A percentile compares a stretch with the other conserved stretches of the same genome.
Evolutionary conservation across 2,329 filamentous ascomycete species (phyloP).

Genomic region (Aureobasidium leucospermi): DNA sequence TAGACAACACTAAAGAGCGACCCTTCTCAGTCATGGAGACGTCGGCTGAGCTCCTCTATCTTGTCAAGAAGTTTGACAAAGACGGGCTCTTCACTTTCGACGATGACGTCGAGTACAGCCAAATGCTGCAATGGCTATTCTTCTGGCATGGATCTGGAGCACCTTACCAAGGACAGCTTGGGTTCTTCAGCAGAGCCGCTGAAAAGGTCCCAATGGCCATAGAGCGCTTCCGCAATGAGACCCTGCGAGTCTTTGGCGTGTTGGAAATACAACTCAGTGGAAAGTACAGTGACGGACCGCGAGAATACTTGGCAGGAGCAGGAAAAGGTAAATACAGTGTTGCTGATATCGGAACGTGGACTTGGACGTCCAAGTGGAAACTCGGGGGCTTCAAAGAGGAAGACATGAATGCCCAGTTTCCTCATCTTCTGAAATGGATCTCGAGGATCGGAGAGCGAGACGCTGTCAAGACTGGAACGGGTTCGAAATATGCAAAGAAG

Average conservation of each 20-base stretch:
- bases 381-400: conserved; percentile 38
- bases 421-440: conserved; percentile 47
- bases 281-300: conserved; percentile 41
- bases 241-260: conserved; percentile 46
- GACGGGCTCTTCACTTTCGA: conserved; percentile 46
- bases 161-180: conserved; percentile 38
- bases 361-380: conserved; percentile 43
- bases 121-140: conserved; percentile 47
- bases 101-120: conserved; percentile 43
- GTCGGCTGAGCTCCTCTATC: conserved; percentile 46
- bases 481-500: conserved; percentile 27
- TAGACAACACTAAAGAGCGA: conserved; percentile 41
- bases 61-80: conserved; percentile 43
- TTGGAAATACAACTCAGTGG: conserved; percentile 48
- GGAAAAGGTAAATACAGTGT: conserved; percentile 49
- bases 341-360: conserved; percentile 48
- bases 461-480: conserved; percentile 42
- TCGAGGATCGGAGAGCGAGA: conserved; percentile 43
- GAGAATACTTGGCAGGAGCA: conserved; percentile 47
- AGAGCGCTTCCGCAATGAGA: conserved; percentile 46
- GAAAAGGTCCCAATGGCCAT: conserved; percentile 44
- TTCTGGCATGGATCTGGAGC: conserved; percentile 45
- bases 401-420: conserved; percentile 42
- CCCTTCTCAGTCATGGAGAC: conserved; percentile 49
- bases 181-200: conserved; percentile 39